Base-by-base conservation (phyloP, 108 stramenopile genomes). In the Nitzschia sp. region DNA sequence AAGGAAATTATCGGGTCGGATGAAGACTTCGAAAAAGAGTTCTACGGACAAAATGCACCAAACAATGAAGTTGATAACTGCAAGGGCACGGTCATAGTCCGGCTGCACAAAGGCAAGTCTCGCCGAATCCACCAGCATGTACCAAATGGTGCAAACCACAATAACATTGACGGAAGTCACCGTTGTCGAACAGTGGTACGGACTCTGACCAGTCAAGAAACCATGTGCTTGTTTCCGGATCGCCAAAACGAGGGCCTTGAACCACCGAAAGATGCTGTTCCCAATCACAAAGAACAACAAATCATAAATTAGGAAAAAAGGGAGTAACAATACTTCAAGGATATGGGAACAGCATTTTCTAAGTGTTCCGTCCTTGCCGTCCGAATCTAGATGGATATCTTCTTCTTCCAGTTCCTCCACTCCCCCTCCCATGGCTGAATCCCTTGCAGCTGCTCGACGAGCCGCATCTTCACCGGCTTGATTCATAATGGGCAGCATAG, bases 151-250 rank as follows among this genome's bases (percentile, higher is more conserved):
- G 75, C 92, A 91, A 1, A 87, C 3, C 10, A 94, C 92, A 41
- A 94, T 42, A 24, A 88, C 12, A 61, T 94, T 94, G 56, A 94
- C 85, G 51, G 77, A 70, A 2, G 89, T 91, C 10, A 91, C 63
- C 12, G 85, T 69, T 10, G 83, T 37, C 11, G 55, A 29, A 59
- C 68, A 78, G 14, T 51, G 40, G 52, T 81, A 86, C 15, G 82
- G 82, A 12, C 65, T 53, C 9, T 39, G 63, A 7, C 85, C 85
- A 41, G 76, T 58, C 62, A 86, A 55, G 37, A 81, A 71, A 43
- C 71, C 14, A 21, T 54, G 67, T 0, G 57, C 77, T 39, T 85
- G 76, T 8, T 22, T 25, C 14, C 40, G 24, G 2, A 55, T 48
- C 34, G 34, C 12, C 7, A 20, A 22, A 15, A 54, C 37, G 53